These are phyloP conservation scores for Penstemon newberryi DNA, from an alignment of 257 asterid genomes.

Conservation along the genomic window DNA sequence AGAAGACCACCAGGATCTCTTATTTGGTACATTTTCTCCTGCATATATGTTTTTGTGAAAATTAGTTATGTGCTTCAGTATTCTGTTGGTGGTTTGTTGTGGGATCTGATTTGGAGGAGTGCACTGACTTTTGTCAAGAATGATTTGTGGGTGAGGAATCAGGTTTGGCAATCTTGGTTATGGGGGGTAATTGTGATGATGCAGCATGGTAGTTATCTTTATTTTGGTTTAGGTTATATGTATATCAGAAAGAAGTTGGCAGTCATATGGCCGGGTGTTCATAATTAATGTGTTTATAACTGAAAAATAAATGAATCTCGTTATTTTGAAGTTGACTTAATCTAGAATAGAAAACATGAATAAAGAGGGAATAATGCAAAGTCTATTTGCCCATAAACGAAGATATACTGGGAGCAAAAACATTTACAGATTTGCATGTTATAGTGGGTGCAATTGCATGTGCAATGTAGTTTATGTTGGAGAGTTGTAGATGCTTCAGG, in stretches of 20 bases:
- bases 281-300: too few relatives aligned
- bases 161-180: not conserved
- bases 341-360: not conserved
- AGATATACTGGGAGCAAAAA: not conserved
- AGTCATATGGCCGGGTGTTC: too few relatives aligned
- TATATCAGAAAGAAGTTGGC: not conserved
- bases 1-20: slow-evolving; percentile 4
- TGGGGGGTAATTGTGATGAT: slow-evolving; percentile 6
- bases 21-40: not conserved
- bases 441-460: not conserved
- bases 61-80: too few relatives aligned
- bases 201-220: not conserved
- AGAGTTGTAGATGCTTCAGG: not conserved
- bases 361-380: not conserved
- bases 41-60: not conserved
- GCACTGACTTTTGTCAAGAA: not conserved
- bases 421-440: not conserved
- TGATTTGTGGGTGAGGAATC: not conserved
- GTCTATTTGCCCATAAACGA: not conserved
- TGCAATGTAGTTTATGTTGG: too few relatives aligned
- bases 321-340: not conserved
- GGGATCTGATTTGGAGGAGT: slow-evolving; percentile 1
- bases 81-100: not conserved
- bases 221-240: not conserved
- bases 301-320: not conserved